Percentiles rank a stretch among this genome's conserved stretches.
phyloP scores from a whole-genome alignment of 2,329 filamentous ascomycete species.

The Fusarium newnesense region DNA sequence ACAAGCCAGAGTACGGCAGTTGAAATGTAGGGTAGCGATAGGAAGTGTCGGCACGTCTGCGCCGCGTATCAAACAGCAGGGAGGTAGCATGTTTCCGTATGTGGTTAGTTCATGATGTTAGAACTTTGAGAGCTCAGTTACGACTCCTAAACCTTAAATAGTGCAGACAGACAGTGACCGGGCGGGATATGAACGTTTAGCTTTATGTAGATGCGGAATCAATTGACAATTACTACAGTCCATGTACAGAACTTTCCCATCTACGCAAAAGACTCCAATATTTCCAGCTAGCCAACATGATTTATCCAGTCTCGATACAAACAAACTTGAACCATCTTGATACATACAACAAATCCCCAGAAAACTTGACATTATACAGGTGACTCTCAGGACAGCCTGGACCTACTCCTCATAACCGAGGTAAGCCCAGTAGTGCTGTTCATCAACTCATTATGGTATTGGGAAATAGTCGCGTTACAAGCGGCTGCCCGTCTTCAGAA shows the following conservation, averaged over 20 bases:
- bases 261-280: slow-evolving; percentile 53
- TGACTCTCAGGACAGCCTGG: slow-evolving; percentile 23
- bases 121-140: background rate
- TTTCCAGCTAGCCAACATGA: slow-evolving; percentile 48
- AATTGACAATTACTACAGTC: slow-evolving; percentile 49
- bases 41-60: background rate
- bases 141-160: background rate
- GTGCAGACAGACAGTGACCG: background rate
- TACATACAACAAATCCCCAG: slow-evolving; percentile 38
- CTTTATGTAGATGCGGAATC: slow-evolving; percentile 42
- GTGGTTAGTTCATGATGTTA: background rate
- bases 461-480: slow-evolving; percentile 39
- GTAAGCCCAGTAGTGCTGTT: slow-evolving; percentile 28
- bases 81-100: background rate
- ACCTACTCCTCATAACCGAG: slow-evolving; percentile 23
- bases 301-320: slow-evolving; percentile 48
- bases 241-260: slow-evolving; percentile 57
- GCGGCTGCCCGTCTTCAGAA: slow-evolving; percentile 33
- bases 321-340: slow-evolving; percentile 43
- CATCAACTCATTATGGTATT: slow-evolving; percentile 27
- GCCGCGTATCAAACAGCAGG: background rate
- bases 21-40: background rate
- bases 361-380: slow-evolving; percentile 37
- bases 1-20: background rate
- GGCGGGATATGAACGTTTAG: too few relatives aligned